Base-by-base conservation (phyloP, 768 basidiomycete genomes). In the Terana coerulea region DNA sequence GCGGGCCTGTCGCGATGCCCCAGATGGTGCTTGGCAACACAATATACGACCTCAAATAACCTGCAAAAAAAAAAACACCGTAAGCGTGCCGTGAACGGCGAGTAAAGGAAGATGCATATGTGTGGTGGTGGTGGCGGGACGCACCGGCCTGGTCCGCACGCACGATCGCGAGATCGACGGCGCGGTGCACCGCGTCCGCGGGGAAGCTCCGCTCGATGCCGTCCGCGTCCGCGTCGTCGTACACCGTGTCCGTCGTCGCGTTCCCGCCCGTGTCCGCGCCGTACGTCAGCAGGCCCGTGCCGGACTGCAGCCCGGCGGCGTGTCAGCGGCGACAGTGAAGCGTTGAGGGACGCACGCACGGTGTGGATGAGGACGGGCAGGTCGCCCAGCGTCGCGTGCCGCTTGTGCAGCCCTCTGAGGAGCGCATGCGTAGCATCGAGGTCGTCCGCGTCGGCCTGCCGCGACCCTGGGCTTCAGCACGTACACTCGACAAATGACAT, bases 281-380 rank as follows among this genome's bases (percentile, higher is more conserved):
- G 53, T 77, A 75, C 4, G 61, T 58, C 43, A 8, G 43, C 5
- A 28, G 8, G 34, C 76, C 76, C 24, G 35, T 56, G 11, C 21
- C 28, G 31, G 30, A 49, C 30, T 49, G 14, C 12, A 31, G 12
- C 2, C 14, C n/a, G 3, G 25, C 1, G 5, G 8, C 6, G 31
- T 4, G 3, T 44, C 4, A 29, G 21, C 31, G 31, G 14, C n/a
- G 24, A 5, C n/a, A 10, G 6, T 6, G 17, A 15, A 11, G 2
- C 14, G 10, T 5, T 3, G 12, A 21, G 28, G 25, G 4, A 5
- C 6, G 15, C 12, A 36, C 55, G 7, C n/a, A 57, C 53, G 15
- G 83, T 84, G 57, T 88, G 81, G 15, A 88, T 83, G 6, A 80
- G 67, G 49, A 73, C 70, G 5, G 81, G 74, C 1, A 64, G 58